These are phyloP conservation scores for Warburgia ugandensis DNA, from an alignment of 164 flowering plant species.

Conservation along the genomic window DNA sequence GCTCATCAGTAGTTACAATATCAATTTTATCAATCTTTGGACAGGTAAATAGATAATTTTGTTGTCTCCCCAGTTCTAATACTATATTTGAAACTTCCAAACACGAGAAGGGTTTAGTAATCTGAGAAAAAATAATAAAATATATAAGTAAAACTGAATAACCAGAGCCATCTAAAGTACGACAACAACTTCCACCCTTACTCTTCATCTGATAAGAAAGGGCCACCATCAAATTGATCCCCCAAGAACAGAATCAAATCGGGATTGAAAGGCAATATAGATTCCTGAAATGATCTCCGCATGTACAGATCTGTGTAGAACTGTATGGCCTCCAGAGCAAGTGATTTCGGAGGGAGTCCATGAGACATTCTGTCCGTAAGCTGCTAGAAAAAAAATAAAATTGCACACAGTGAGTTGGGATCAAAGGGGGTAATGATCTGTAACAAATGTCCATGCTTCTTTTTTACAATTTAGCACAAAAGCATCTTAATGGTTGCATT, in stretches of 20 bases:
- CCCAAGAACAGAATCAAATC: slow-evolving; percentile 78
- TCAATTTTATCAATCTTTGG: too few species aligned
- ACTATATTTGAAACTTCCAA: too few species aligned
- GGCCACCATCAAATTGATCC: slow-evolving; percentile 90
- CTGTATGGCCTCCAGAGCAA: slow-evolving; percentile 55
- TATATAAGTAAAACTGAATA: background rate
- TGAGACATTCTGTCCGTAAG: slow-evolving; percentile 80
- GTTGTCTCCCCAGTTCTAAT: too few species aligned
- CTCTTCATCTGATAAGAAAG: slow-evolving; percentile 71
- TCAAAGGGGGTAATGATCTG: background rate
- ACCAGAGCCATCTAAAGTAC: background rate
- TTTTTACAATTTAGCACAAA: too few species aligned
- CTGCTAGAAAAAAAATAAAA: slow-evolving; percentile 29
- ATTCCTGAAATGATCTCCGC: slow-evolving; percentile 68
- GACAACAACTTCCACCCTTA: slow-evolving; percentile 33
- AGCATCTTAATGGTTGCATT: too few species aligned
- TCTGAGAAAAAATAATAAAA: background rate
- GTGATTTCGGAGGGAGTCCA: slow-evolving; percentile 59
- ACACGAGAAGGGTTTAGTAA: background rate
- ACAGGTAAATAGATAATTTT: too few species aligned
- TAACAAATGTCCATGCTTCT: background rate
- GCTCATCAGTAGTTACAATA: too few species aligned
- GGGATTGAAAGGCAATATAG: slow-evolving; percentile 72
- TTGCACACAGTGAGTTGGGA: background rate
- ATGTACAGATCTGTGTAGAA: slow-evolving; percentile 83